Evolutionary conservation across 1,139 yeast genomes (phyloP).

Genomic region (Taphrina betulina): DNA sequence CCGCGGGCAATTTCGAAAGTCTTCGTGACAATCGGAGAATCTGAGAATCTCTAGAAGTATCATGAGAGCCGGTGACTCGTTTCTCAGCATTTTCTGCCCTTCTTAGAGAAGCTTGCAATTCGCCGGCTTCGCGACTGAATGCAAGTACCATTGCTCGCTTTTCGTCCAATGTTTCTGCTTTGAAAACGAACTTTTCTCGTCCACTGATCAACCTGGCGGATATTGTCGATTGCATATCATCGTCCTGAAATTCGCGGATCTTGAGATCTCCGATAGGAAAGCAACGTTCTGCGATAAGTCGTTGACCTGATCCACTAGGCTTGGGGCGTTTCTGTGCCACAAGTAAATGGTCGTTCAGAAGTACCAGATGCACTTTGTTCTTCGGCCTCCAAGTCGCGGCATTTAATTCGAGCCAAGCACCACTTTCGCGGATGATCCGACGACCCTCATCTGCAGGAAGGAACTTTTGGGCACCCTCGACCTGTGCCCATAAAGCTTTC

Average conservation of each 20-base stretch:
- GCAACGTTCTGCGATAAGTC: constrained; percentile 72
- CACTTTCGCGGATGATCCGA: constrained; percentile 75
- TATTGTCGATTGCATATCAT: constrained; percentile 20
- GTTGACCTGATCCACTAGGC: constrained; percentile 40
- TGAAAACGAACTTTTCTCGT: constrained; percentile 55
- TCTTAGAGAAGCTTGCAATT: constrained; percentile 6
- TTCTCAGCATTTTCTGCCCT: constrained; percentile 5
- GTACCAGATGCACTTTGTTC: constrained; percentile 70
- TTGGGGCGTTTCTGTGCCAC: constrained; percentile 61
- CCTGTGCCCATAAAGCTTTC: constrained; percentile 70
- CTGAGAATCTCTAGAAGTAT: constrained; percentile 13
- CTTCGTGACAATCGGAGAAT: constrained; percentile 25
- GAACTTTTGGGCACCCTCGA: constrained; percentile 85
- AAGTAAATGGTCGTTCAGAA: constrained; percentile 73
- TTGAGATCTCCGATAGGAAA: constrained; percentile 69
- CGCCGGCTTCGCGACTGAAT: constrained; percentile 32
- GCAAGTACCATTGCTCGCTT: constrained; percentile 50
- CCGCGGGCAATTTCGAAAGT: constrained; percentile 38
- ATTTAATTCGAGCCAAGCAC: constrained; percentile 84
- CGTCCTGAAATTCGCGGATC: constrained; percentile 47
- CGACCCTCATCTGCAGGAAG: constrained; percentile 77
- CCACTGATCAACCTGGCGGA: constrained; percentile 39
- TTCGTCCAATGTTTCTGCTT: constrained; percentile 63
- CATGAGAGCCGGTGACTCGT: neutral
- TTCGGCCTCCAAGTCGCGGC: constrained; percentile 82